phyloP scores from a whole-genome alignment of 768 basidiomycete species.

The Suillus weaverae region DNA sequence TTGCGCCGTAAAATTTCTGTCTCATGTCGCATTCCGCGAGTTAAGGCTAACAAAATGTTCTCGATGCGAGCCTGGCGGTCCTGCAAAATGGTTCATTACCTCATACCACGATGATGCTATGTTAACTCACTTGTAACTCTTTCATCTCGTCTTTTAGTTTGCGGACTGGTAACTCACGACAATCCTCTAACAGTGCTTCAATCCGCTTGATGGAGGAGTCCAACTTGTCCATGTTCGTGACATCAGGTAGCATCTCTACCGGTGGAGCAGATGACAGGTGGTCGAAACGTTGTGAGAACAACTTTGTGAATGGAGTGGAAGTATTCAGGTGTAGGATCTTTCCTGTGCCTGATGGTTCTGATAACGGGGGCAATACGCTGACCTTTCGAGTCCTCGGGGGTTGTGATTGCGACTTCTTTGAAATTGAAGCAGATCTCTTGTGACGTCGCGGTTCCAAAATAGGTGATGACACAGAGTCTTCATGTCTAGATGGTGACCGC shows the following conservation, averaged over 20 bases:
- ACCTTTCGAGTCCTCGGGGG: slow-evolving; percentile 24
- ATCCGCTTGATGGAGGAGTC: slow-evolving; percentile 53
- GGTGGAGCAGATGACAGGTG: not conserved
- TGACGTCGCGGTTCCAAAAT: slow-evolving; percentile 8
- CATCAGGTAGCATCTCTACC: slow-evolving; percentile 15
- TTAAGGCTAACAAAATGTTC: slow-evolving; percentile 65
- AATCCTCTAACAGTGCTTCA: slow-evolving; percentile 63
- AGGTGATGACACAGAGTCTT: slow-evolving; percentile 14
- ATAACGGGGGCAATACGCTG: slow-evolving; percentile 27
- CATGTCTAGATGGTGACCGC: slow-evolving; percentile 14
- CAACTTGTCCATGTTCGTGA: slow-evolving; percentile 30
- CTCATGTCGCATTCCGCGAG: slow-evolving; percentile 59
- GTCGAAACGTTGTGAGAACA: slow-evolving; percentile 22
- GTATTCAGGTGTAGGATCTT: slow-evolving; percentile 30
- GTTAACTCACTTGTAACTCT: slow-evolving; percentile 64
- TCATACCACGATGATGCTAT: not conserved
- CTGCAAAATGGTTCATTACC: slow-evolving; percentile 31
- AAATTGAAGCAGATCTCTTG: slow-evolving; percentile 3
- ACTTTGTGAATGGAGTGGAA: slow-evolving; percentile 26
- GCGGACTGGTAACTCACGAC: slow-evolving; percentile 62
- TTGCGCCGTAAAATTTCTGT: not conserved
- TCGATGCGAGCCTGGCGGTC: slow-evolving; percentile 81
- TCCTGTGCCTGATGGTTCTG: slow-evolving; percentile 31
- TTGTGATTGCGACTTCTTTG: slow-evolving; percentile 14
- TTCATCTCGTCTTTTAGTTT: slow-evolving; percentile 78